Base-by-base conservation (phyloP, 805 yeast genomes). In the Monosporozyma unispora region DNA sequence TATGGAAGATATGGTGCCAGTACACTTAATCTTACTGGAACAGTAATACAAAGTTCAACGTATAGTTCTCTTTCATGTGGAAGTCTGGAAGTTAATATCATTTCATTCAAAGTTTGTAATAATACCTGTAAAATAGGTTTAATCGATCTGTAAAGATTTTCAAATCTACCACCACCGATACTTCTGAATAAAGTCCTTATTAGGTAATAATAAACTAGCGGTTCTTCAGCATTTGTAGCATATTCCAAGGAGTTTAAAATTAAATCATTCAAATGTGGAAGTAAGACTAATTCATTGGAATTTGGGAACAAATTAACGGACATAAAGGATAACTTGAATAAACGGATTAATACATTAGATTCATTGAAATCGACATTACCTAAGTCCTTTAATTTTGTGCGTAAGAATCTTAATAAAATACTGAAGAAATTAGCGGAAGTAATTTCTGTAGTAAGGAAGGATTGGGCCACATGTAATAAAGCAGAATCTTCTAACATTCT, bases 141-240 rank as follows among this genome's bases (percentile, higher is more conserved):
- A 18, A 95, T 91, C 53, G 90, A 96, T 57, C 93, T 87, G 70
- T 95, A 95, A 16, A 93, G 72, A 48, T 83, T 81, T 65, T 93
- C 99, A 63, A 93, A 91, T 51, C 98, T 74, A 6, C 99, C 99
- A 46, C 99, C 98, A 31, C 97, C 96, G 44, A 93, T 90, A 59
- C 95, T 86, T 66, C 98, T 76, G 72, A 93, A 93, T 46, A 93
- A 70, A 0, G 96, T 87, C 58, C 98, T 74, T 21, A 93, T 84
- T 57, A 93, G 72, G 58, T 89, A 86, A 54, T 91, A 90, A 63
- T 89, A 93, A 2, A 88, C 87, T 22, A 87, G 74, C 4, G 99
- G 98, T 61, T 91, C 96, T 55, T 86, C 84, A 0, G 97, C 87
- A 7, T 82, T 80, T 0, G 96, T 84, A 0, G 96, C 81, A 48